These are phyloP conservation scores for Phytophthora tentaculata DNA, from an alignment of 352 stramenopile species.

Conservation along the genomic window DNA sequence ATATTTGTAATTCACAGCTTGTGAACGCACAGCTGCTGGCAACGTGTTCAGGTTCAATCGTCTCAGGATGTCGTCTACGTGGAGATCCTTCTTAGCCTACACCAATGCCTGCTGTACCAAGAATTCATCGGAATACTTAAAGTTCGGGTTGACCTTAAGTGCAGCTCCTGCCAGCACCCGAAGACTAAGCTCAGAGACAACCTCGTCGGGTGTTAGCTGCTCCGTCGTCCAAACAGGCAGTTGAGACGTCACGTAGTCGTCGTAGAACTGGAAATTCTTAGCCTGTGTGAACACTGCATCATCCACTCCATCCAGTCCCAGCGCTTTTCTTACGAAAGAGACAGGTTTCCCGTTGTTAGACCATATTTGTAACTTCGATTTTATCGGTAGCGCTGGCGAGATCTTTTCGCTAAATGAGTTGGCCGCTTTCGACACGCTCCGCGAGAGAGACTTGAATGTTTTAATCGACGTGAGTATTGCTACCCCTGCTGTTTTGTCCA, in stretches of 20 bases:
- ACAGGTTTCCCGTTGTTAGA: constrained; percentile 13
- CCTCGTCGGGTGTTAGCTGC: constrained; percentile 8
- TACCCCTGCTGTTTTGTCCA: too few species aligned
- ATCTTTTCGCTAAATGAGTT: constrained; percentile 15
- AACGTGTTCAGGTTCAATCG: constrained; percentile 11
- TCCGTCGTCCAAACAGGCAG: constrained; percentile 20
- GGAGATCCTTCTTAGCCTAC: constrained; percentile 5
- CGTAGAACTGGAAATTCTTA: constrained; percentile 16
- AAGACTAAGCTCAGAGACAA: constrained; percentile 3
- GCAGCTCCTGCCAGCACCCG: neutral
- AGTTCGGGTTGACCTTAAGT: constrained; percentile 9
- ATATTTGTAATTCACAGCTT: constrained; percentile 21
- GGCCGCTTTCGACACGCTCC: neutral
- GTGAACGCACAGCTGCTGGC: neutral
- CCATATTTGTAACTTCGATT: constrained; percentile 9
- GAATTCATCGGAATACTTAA: constrained; percentile 24
- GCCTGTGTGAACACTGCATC: neutral
- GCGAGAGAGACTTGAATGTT: neutral
- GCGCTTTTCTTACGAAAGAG: constrained; percentile 11
- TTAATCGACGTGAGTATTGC: neutral
- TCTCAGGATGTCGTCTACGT: constrained; percentile 1
- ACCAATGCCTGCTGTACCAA: neutral
- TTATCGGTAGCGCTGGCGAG: constrained; percentile 2
- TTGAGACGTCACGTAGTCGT: constrained; percentile 21
- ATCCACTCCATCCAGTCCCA: constrained; percentile 3